phyloP scores from a whole-genome alignment of 139 green algal species.

The Spirogloea muscicola region DNA sequence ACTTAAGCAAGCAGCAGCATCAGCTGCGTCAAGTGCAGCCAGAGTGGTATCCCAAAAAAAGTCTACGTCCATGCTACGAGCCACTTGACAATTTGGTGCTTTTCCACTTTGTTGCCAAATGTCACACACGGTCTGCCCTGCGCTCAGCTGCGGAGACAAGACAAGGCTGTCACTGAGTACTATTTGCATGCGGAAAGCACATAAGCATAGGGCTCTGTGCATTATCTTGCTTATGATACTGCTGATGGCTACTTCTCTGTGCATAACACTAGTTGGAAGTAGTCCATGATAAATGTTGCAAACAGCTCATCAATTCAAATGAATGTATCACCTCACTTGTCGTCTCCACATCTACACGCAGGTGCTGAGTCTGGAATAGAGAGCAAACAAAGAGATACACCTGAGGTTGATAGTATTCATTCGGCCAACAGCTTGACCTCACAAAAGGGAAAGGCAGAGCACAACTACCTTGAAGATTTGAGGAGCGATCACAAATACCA shows the following conservation, averaged over 20 bases:
- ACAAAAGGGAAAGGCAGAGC: not conserved
- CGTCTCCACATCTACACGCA: constrained; percentile 41
- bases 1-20: not conserved
- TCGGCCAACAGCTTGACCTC: not conserved
- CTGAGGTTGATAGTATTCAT: not conserved
- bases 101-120: constrained; percentile 19
- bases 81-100: constrained; percentile 11
- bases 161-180: not conserved
- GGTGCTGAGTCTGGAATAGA: constrained; percentile 25
- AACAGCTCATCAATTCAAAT: not conserved
- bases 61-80: constrained; percentile 20
- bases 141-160: not conserved
- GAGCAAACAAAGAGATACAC: not conserved
- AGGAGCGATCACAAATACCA: constrained; percentile 73
- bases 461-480: constrained; percentile 65
- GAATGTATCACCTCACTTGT: constrained; percentile 28
- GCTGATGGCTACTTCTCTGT: not conserved
- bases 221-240: not conserved
- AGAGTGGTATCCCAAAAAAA: constrained; percentile 26
- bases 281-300: not conserved
- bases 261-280: not conserved
- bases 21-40: not conserved
- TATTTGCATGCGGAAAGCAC: not conserved
- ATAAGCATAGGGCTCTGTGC: not conserved
- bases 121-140: constrained; percentile 30